Conservation (phyloP, 495 filamentous ascomycete genomes). For the Xylaria bambusicola region DNA sequence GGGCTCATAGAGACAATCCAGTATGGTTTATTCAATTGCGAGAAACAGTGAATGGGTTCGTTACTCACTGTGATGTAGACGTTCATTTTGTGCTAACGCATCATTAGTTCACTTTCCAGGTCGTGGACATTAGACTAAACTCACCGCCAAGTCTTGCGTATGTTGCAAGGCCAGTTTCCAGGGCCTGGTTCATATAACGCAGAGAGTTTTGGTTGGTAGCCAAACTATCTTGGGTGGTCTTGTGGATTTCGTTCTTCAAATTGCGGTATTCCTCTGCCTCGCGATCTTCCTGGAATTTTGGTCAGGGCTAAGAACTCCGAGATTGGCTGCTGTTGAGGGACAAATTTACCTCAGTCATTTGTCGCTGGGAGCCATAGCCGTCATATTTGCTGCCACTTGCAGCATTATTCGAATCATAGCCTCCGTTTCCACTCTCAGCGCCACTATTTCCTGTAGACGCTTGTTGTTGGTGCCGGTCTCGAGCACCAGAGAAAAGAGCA, state of each 20-base stretch:
- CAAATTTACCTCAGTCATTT: conserved; percentile 64
- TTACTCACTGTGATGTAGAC: conserved; percentile 63
- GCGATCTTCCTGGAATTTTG: conserved; percentile 39
- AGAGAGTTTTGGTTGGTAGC: conserved; percentile 68
- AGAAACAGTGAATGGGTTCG: too few species aligned
- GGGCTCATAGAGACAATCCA: too few species aligned
- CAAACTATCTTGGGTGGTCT: conserved; percentile 72
- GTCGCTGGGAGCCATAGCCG: conserved; percentile 64
- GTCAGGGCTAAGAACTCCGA: background rate
- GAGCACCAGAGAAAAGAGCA: conserved; percentile 64
- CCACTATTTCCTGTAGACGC: conserved; percentile 3
- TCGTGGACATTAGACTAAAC: background rate
- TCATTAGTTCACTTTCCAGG: background rate
- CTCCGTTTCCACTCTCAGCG: conserved; percentile 24
- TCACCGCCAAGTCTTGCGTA: conserved; percentile 64
- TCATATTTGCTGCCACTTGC: conserved; percentile 45
- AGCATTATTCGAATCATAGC: conserved; percentile 31
- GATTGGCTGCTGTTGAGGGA: background rate
- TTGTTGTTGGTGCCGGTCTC: conserved; percentile 51
- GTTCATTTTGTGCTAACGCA: conserved; percentile 60
- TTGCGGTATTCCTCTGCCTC: conserved; percentile 29
- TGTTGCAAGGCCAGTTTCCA: conserved; percentile 70
- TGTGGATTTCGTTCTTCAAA: conserved; percentile 10
- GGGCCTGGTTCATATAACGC: conserved; percentile 64
- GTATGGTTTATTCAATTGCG: too few species aligned